Percentiles rank a stretch among this genome's conserved stretches.
phyloP scores from a whole-genome alignment of 495 filamentous ascomycete species.

The Amniculicola lignicola region DNA sequence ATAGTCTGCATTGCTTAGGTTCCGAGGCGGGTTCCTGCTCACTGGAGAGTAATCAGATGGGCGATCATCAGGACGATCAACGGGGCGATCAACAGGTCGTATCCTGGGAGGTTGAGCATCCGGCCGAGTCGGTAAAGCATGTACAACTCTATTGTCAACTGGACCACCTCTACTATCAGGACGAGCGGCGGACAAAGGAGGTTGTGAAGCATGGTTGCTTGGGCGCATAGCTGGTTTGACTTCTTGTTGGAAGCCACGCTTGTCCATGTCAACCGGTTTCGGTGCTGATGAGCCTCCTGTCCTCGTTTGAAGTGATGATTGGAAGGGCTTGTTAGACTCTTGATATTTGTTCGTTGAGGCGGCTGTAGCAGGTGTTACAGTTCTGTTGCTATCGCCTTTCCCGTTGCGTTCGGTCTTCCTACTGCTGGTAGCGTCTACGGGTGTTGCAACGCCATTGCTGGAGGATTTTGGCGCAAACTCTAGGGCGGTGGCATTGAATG shows the following conservation, averaged over 20 bases:
- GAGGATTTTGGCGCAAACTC: constrained; percentile 30
- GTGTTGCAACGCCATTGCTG: constrained; percentile 28
- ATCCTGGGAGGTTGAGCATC: constrained; percentile 23
- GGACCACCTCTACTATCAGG: constrained; percentile 3
- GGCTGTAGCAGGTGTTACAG: too few relatives aligned
- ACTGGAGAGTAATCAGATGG: too few relatives aligned
- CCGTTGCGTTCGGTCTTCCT: too few relatives aligned
- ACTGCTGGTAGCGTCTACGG: constrained; percentile 9
- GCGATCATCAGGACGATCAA: constrained; percentile 24
- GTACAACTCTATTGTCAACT: constrained; percentile 24
- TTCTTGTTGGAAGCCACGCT: neutral
- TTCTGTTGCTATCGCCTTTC: too few relatives aligned
- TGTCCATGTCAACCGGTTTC: neutral
- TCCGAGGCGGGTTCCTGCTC: constrained; percentile 27
- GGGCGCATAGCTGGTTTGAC: neutral
- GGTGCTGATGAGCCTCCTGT: neutral
- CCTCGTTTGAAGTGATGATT: constrained; percentile 1
- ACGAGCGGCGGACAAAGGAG: neutral
- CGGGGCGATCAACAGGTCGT: constrained; percentile 27
- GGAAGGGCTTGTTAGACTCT: too few relatives aligned
- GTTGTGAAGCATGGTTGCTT: neutral
- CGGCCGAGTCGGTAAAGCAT: constrained; percentile 34
- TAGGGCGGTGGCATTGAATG: constrained; percentile 35
- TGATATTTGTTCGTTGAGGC: too few relatives aligned
- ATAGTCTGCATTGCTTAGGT: constrained; percentile 25